These are phyloP conservation scores for Cyclotella atomus DNA, from an alignment of 108 stramenopile genomes.

Conservation along the genomic window DNA sequence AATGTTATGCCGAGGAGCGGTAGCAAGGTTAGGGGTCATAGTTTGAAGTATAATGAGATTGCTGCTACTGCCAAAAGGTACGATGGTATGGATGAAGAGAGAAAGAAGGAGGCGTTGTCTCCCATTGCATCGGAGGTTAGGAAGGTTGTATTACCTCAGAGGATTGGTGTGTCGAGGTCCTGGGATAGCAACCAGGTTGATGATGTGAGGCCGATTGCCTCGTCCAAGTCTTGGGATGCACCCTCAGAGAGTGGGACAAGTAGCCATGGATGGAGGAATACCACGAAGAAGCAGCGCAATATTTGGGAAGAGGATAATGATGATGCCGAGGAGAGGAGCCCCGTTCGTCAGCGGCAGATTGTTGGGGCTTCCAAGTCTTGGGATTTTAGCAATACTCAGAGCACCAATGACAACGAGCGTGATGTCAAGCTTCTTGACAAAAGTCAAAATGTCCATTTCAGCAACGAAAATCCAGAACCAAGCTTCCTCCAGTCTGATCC, in stretches of 20 bases:
- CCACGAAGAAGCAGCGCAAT: constrained; percentile 18
- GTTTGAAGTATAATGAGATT: constrained; percentile 1
- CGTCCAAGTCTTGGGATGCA: constrained; percentile 19
- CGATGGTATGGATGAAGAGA: background rate
- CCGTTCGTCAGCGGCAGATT: constrained; percentile 1
- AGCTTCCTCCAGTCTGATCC: background rate
- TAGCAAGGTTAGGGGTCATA: background rate
- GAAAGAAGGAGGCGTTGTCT: background rate
- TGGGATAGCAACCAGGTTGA: constrained; percentile 1
- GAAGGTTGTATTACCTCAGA: constrained; percentile 4
- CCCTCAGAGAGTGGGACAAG: background rate
- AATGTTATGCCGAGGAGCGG: background rate
- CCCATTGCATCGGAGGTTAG: background rate
- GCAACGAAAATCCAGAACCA: background rate
- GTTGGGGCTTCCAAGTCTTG: constrained; percentile 27
- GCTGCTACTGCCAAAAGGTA: constrained; percentile 2
- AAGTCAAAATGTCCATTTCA: background rate
- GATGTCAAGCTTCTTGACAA: too few relatives aligned
- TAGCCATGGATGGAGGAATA: background rate
- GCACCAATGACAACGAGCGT: background rate
- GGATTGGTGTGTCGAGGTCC: constrained; percentile 23
- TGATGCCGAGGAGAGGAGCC: constrained; percentile 8
- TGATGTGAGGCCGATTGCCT: background rate
- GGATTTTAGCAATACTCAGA: constrained; percentile 17
- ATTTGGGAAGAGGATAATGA: constrained; percentile 14